Evolutionary conservation across 2,329 filamentous ascomycete species (phyloP), one percentile per base, ranked within the genome.

Genomic region (Stagonosporopsis tanaceti): DNA sequence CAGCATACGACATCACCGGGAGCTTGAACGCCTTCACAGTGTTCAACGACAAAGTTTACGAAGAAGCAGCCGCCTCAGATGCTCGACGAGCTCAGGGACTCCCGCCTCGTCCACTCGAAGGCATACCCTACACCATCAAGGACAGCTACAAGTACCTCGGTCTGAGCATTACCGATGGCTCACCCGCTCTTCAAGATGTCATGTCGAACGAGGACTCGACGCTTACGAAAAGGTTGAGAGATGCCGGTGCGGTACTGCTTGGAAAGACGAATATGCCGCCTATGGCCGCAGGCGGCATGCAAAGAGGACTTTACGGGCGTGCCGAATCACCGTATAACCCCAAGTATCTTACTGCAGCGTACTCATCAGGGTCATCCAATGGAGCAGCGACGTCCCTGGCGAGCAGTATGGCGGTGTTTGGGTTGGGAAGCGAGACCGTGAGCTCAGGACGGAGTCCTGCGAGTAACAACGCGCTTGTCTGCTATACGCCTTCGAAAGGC

Each of bases 211-310:
- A 83, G 41, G 84, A 87, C 66, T 82, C 84, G 1, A 81, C 81
- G 3, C 80, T 81, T 6, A 83, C 84, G 0, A 63, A 77, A 11
- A 71, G 74, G 9, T 72, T 87, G 6, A 76, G 79, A 4, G 73
- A 78, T 27, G 81, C 82, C 1, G 84, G 84, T 1, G 82, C 79
- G 0, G 73, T 86, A 0, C 68, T 85, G 20, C 73, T 86, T 0
- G 85, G 85, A 0, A 79, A 81, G 41, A 86, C 85, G 0, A 88
- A 87, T 53, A 85, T 87, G 80, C 85, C 82, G 0, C 81, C 85
- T 0, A 85, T 87, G 83, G 85, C 84, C 11, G 80, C 81, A 22
- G 84, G 84, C 0, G 85, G 85, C 0, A 85, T 85, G 79, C 84
- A 86, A 57, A 76, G 85, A 7, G 85, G 85, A 0, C 60, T 84